These are phyloP conservation scores for Streptanthus diversifolius DNA, from an alignment of 345 rosid species.

Conservation along the genomic window DNA sequence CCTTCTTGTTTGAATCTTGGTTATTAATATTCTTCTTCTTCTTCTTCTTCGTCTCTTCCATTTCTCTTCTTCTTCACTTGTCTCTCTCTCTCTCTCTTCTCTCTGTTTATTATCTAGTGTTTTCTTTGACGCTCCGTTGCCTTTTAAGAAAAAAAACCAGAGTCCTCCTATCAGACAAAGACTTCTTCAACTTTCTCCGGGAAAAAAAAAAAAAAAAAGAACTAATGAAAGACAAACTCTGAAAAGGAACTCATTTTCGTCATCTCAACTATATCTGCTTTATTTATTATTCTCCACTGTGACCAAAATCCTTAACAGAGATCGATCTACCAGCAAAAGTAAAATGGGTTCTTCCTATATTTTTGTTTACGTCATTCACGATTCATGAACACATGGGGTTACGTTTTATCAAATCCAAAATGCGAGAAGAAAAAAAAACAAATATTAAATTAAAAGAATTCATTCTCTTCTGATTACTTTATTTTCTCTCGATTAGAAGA, in stretches of 20 bases:
- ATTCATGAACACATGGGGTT: conserved; percentile 24
- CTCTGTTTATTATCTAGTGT: neutral
- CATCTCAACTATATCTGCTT: conserved; percentile 25
- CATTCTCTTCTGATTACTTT: neutral
- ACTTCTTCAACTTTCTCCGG: conserved; percentile 29
- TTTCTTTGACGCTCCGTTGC: conserved; percentile 50
- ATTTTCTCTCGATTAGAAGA: neutral
- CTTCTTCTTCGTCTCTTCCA: conserved; percentile 51
- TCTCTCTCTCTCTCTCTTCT: conserved; percentile 12
- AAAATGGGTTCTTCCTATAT: conserved; percentile 14
- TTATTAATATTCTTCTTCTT: conserved; percentile 45
- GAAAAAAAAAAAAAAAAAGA: conserved; percentile 12
- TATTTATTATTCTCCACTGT: conserved; percentile 30
- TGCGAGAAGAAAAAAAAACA: neutral
- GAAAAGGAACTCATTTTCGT: conserved; percentile 32
- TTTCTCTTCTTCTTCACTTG: conserved; percentile 8
- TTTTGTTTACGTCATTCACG: neutral
- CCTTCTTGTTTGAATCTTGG: conserved; percentile 79
- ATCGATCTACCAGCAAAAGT: conserved; percentile 4
- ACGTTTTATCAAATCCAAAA: conserved; percentile 6
- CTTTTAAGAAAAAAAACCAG: conserved; percentile 38
- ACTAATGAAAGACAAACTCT: conserved; percentile 33
- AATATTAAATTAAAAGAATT: neutral
- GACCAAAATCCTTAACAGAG: conserved; percentile 9
- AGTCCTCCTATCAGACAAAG: conserved; percentile 43